Evolutionary conservation across 2,329 filamentous ascomycete species (phyloP).

Genomic region (Aurifilum marmelostoma): DNA sequence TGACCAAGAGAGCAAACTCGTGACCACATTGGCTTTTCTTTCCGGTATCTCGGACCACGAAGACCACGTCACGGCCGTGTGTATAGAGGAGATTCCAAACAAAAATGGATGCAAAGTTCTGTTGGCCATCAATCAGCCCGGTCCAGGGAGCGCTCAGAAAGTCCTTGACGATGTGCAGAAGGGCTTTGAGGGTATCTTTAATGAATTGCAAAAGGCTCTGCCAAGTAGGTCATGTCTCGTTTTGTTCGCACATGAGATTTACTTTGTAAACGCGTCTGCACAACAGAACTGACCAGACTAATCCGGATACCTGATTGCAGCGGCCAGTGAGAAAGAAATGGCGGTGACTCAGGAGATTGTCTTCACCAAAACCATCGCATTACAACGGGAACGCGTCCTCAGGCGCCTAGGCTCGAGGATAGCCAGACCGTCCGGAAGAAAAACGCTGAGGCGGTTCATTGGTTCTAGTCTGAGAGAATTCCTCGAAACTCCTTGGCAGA

Average conservation of each 20-base stretch:
- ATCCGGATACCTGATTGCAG: not conserved
- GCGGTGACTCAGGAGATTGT: not conserved
- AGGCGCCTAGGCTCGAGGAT: constrained; percentile 10
- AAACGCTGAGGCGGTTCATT: not conserved
- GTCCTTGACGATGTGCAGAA: constrained; percentile 4
- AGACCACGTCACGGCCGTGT: constrained; percentile 21
- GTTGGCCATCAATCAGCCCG: constrained; percentile 18
- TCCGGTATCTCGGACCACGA: constrained; percentile 10
- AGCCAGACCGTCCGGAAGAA: not conserved
- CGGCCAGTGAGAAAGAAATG: not conserved
- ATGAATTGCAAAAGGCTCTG: not conserved
- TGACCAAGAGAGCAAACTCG: constrained; percentile 14
- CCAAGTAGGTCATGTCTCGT: constrained; percentile 1
- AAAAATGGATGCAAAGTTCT: constrained; percentile 9
- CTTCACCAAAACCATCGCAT: constrained; percentile 19
- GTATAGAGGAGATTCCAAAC: constrained; percentile 13
- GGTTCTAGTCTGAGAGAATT: constrained; percentile 13
- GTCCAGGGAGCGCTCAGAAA: not conserved
- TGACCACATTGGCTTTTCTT: constrained; percentile 20
- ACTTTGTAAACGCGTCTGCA: not conserved
- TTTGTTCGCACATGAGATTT: not conserved
- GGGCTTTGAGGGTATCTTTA: constrained; percentile 18
- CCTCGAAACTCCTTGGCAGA: not conserved
- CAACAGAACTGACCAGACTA: not conserved
- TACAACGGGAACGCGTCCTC: constrained; percentile 17